These are phyloP conservation scores for Mycena pura DNA, from an alignment of 768 basidiomycete species.

Conservation along the genomic window DNA sequence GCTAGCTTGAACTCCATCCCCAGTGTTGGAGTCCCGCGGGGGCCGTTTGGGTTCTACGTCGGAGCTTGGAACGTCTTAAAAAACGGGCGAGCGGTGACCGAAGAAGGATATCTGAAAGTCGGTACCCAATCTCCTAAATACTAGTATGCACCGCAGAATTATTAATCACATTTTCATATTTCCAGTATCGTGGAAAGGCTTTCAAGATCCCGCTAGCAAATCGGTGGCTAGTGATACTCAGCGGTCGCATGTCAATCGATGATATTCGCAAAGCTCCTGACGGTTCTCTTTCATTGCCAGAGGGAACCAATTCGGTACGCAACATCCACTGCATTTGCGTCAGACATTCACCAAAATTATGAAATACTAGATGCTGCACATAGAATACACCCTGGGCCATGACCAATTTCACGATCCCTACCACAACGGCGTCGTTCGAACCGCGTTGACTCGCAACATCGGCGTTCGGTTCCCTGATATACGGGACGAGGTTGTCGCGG, in stretches of 20 bases:
- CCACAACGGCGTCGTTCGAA: constrained; percentile 40
- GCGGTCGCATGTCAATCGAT: constrained; percentile 3
- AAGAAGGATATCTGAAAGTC: constrained; percentile 19
- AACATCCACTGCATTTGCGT: no score
- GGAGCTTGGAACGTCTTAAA: constrained; percentile 17
- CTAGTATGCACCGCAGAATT: no score
- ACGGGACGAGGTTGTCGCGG: constrained; percentile 48
- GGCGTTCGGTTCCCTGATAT: constrained; percentile 45
- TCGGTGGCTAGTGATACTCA: constrained; percentile 50
- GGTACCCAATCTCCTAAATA: background rate
- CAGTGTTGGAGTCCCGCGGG: constrained; percentile 12
- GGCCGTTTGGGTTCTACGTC: constrained; percentile 16
- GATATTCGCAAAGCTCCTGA: background rate
- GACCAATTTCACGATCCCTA: constrained; percentile 37
- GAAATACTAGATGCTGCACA: constrained; percentile 42
- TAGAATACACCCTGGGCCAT: constrained; percentile 45
- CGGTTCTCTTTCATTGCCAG: no score
- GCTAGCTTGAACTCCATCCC: constrained; percentile 8
- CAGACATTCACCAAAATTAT: no score
- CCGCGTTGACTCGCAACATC: constrained; percentile 46
- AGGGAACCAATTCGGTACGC: no score
- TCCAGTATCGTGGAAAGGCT: constrained; percentile 14
- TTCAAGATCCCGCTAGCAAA: constrained; percentile 19
- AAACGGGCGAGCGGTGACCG: constrained; percentile 9
- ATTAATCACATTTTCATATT: no score